These are phyloP conservation scores for Maudiozyma serrabonitensis DNA, from an alignment of 805 yeast species.

Conservation along the genomic window DNA sequence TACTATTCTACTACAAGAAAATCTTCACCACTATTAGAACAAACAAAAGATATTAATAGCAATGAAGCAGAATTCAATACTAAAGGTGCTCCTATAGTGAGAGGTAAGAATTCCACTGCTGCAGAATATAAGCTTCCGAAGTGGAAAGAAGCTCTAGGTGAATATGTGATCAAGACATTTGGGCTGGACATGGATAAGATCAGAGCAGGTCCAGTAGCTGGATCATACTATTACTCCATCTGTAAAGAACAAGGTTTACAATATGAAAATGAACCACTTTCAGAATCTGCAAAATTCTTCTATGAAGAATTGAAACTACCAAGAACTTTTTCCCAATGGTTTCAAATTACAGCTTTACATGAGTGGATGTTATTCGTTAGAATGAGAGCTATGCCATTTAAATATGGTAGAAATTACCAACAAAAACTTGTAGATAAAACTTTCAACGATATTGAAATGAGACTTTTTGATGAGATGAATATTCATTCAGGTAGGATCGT, in stretches of 20 bases:
- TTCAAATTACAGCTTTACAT: constrained; percentile 82
- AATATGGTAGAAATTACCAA: constrained; percentile 81
- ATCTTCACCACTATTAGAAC: not conserved
- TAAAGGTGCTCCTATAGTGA: constrained; percentile 20
- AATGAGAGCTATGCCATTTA: constrained; percentile 93
- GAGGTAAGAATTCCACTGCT: constrained; percentile 25
- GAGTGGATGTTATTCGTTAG: constrained; percentile 90
- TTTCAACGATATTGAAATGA: constrained; percentile 80
- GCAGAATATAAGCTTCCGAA: constrained; percentile 34
- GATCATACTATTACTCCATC: constrained; percentile 74
- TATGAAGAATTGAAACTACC: constrained; percentile 79
- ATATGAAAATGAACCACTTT: constrained; percentile 61
- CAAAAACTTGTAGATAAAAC: constrained; percentile 84
- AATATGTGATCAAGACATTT: constrained; percentile 48
- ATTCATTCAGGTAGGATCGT: constrained; percentile 73
- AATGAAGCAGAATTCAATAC: not conserved
- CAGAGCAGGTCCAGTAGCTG: constrained; percentile 91
- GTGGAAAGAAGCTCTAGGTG: constrained; percentile 54
- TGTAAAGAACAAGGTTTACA: constrained; percentile 80
- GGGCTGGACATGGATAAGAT: constrained; percentile 83
- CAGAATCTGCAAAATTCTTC: constrained; percentile 71
- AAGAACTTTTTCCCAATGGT: constrained; percentile 89
- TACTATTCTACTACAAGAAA: not conserved
- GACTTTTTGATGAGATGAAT: constrained; percentile 78
- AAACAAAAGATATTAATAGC: not conserved